phyloP scores from a whole-genome alignment of 805 yeast genomes.

The Nakazawaea laoshanensis region DNA sequence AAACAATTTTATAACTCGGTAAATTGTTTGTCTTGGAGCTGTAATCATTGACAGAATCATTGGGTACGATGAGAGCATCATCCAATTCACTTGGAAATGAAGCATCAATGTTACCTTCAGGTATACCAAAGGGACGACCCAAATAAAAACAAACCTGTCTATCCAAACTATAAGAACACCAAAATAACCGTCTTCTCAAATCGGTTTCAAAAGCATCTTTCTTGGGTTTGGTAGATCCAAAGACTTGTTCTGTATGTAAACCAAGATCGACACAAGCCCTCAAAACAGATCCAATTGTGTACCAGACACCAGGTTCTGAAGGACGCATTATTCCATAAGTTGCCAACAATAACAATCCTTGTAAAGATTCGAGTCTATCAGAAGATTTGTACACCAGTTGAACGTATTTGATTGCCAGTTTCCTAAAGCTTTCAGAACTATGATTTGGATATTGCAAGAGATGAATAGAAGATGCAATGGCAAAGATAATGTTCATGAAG shows the following conservation, averaged over 20 bases:
- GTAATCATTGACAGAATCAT: slow-evolving; percentile 27
- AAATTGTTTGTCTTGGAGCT: slow-evolving; percentile 25
- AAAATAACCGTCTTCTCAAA: slow-evolving; percentile 66
- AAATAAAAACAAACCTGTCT: slow-evolving; percentile 80
- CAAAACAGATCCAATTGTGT: slow-evolving; percentile 71
- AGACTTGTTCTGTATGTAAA: slow-evolving; percentile 56
- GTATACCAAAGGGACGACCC: slow-evolving; percentile 84
- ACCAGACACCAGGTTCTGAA: slow-evolving; percentile 90
- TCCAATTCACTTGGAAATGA: slow-evolving; percentile 69
- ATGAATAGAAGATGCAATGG: slow-evolving; percentile 70
- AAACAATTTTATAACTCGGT: slow-evolving; percentile 62
- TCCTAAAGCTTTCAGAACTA: slow-evolving; percentile 61
- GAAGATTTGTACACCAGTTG: slow-evolving; percentile 48
- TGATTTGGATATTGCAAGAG: slow-evolving; percentile 58
- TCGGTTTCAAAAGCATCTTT: slow-evolving; percentile 54
- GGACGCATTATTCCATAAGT: slow-evolving; percentile 82
- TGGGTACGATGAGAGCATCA: slow-evolving; percentile 48
- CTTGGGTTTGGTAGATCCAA: slow-evolving; percentile 20
- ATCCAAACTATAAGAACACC: slow-evolving; percentile 86
- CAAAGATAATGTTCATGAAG: slow-evolving; percentile 70
- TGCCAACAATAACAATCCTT: slow-evolving; percentile 61
- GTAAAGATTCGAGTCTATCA: slow-evolving; percentile 64
- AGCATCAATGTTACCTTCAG: slow-evolving; percentile 69
- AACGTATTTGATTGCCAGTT: slow-evolving; percentile 52
- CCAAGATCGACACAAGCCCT: slow-evolving; percentile 81